Base-by-base conservation (phyloP, 1,284 basidiomycete species). In the Sparassis latifolia region DNA sequence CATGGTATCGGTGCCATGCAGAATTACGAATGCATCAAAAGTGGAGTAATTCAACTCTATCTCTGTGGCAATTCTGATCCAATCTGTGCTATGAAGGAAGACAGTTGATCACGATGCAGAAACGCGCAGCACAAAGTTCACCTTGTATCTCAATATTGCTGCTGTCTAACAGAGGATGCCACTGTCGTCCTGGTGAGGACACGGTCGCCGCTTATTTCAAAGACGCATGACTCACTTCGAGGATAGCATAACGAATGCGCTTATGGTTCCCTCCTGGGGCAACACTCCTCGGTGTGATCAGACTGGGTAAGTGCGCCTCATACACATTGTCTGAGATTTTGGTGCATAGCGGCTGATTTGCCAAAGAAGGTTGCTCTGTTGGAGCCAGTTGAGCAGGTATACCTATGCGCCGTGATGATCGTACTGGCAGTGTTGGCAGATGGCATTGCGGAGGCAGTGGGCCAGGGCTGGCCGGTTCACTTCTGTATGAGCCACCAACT, bases 1-100 rank as follows among this genome's bases (percentile, higher is more conserved):
- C 89, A 94, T 94, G 0, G 92, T 95, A 61, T 95, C 92, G n/a
- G 90, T 92, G 37, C 93, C 93, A 65, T 97, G 93, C 7, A 97
- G 72, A 33, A 97, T 74, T 30, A 97, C 85, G 62, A 97, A 97
- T 0, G 89, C 90, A 62, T 97, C 93, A 62, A 92, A 97, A 20
- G 74, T 65, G 44, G 71, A 61, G 59, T 95, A 94, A 64, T 96
- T 96, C 46, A 93, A 79, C 61, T 94, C 91, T 53, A 97, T 92
- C 63, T 97, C 94, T 4, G 82, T 85, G 0, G 91, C 89, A 38
- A 97, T 86, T 4, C 89, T 77, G 55, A 93, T 85, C 90, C 92
- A 96, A 62, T 95, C 92, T 85, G 63, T 57, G 32, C 59, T 38
- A 20, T 45, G 45, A 46, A 20, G 6, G 6, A 30, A 30, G 20